phyloP scores from a whole-genome alignment of 495 filamentous ascomycete species.

The Sordaria brevicollis region DNA sequence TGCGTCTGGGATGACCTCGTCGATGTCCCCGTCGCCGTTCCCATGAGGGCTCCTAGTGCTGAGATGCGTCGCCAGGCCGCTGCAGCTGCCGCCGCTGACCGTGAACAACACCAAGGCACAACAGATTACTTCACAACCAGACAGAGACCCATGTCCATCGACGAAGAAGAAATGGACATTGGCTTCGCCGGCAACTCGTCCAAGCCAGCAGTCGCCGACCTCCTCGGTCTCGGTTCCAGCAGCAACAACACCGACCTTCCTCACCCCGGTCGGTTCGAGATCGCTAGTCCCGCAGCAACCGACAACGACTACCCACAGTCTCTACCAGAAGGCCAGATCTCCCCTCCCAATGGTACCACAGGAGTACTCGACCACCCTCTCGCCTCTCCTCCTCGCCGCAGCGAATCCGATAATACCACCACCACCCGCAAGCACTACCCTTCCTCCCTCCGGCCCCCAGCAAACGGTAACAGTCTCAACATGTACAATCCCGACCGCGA shows the following conservation, averaged over 20 bases:
- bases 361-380: not conserved
- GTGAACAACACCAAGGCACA: not conserved
- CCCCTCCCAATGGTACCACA: constrained; percentile 1
- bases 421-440: not conserved
- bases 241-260: constrained; percentile 54
- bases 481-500: constrained; percentile 31
- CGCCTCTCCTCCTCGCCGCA: not conserved
- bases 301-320: not conserved
- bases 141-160: not conserved
- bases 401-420: not conserved
- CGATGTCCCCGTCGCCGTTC: constrained; percentile 87
- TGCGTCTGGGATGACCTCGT: constrained; percentile 98
- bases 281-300: constrained; percentile 40
- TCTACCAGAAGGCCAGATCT: not conserved
- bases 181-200: constrained; percentile 49
- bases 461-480: constrained; percentile 13
- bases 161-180: constrained; percentile 23
- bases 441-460: not conserved
- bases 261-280: constrained; percentile 76
- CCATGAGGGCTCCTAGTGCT: constrained; percentile 71
- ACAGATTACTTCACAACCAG: not conserved
- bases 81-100: not conserved
- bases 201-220: constrained; percentile 45
- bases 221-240: constrained; percentile 63
- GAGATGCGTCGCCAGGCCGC: constrained; percentile 55